Percentiles rank a stretch among this genome's conserved stretches.
These are phyloP conservation scores for Basipetospora chlamydospora DNA, from an alignment of 2,329 filamentous ascomycete genomes.

Conservation along the genomic window DNA sequence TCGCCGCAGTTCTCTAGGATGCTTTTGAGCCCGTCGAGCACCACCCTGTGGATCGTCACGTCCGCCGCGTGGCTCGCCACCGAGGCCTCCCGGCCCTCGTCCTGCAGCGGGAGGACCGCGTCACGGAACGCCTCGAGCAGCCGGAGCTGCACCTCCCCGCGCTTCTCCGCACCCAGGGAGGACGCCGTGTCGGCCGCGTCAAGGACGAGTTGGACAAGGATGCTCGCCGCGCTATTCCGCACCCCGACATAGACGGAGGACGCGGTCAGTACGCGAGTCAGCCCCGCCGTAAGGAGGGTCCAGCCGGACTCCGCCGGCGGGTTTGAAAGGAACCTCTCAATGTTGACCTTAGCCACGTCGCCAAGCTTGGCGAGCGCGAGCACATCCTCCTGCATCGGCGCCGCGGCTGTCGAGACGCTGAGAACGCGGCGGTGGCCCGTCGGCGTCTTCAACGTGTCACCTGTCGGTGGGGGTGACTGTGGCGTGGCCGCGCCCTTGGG, in stretches of 20 bases:
- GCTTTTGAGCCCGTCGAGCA: constrained; percentile 65
- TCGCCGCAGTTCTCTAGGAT: constrained; percentile 85
- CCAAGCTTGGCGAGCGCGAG: constrained; percentile 61
- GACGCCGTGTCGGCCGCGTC: constrained; percentile 44
- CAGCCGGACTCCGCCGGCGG: constrained; percentile 60
- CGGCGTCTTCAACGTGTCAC: constrained; percentile 20
- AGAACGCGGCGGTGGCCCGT: constrained; percentile 27
- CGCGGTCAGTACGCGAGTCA: constrained; percentile 36
- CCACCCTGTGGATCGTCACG: constrained; percentile 64
- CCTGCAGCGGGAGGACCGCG: constrained; percentile 45
- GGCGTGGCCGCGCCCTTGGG: constrained; percentile 5
- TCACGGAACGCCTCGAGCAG: constrained; percentile 52
- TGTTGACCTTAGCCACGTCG: constrained; percentile 59
- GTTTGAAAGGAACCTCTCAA: constrained; percentile 57
- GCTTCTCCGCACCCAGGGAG: constrained; percentile 32
- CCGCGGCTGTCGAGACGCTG: constrained; percentile 31
- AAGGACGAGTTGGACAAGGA: constrained; percentile 42
- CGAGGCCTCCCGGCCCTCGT: constrained; percentile 33
- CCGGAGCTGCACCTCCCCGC: constrained; percentile 54
- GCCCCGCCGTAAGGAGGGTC: constrained; percentile 45
- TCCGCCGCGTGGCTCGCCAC: constrained; percentile 50
- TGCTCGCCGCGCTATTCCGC: constrained; percentile 46
- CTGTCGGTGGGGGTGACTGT: constrained; percentile 11
- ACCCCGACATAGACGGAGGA: constrained; percentile 33
- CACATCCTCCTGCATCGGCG: constrained; percentile 45